phyloP scores from a whole-genome alignment of 768 basidiomycete genomes.

The Suillus bovinus region DNA sequence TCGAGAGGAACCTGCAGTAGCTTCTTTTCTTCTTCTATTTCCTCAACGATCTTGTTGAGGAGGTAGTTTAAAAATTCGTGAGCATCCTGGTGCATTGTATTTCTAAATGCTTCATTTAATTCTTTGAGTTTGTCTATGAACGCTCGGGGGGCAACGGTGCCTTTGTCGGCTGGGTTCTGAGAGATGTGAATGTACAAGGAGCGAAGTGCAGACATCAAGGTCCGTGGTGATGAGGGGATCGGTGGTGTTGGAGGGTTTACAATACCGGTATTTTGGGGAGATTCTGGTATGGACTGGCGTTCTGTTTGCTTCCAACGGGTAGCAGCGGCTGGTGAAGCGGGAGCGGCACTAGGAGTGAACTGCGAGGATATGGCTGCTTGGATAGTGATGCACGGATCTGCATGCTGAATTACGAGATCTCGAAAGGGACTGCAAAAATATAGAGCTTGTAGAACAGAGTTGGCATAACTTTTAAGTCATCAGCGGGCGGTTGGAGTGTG shows the following conservation, averaged over 20 bases:
- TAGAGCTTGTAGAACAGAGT: conserved; percentile 96
- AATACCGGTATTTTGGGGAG: conserved; percentile 27
- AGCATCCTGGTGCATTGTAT: conserved; percentile 95
- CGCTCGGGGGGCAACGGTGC: conserved; percentile 85
- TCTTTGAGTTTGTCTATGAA: conserved; percentile 94
- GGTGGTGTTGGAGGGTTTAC: conserved; percentile 38
- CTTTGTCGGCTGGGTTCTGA: conserved; percentile 72
- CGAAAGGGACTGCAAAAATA: conserved; percentile 96
- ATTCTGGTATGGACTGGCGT: conserved; percentile 45
- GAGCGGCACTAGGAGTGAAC: conserved; percentile 18
- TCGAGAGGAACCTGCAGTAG: conserved; percentile 49
- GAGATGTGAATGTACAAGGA: conserved; percentile 89
- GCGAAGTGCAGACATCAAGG: conserved; percentile 89
- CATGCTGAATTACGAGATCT: conserved; percentile 77
- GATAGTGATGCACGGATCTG: conserved; percentile 49
- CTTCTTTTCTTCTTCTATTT: conserved; percentile 75
- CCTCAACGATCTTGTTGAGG: conserved; percentile 91
- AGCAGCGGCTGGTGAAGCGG: conserved; percentile 30
- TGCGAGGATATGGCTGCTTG: conserved; percentile 33
- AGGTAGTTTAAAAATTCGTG: conserved; percentile 97
- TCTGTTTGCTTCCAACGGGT: conserved; percentile 55
- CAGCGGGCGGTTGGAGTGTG: conserved; percentile 16
- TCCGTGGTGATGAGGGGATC: conserved; percentile 62
- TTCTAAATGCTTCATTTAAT: conserved; percentile 88
- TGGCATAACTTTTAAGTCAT: conserved; percentile 75